Conservation (phyloP, 176 grass and related monocot species). For the Carex pumila region DNA sequence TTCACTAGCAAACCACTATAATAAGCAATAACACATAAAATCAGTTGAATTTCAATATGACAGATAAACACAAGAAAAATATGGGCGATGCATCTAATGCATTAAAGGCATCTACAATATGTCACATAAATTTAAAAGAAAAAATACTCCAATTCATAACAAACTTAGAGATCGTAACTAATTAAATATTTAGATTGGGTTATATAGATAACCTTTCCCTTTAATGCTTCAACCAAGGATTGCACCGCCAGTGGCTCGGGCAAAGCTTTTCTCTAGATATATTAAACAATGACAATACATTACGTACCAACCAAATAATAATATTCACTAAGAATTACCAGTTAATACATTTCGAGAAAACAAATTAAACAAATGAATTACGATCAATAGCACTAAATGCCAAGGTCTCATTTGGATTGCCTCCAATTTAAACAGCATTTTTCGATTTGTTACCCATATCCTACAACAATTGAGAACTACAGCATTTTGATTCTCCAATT, state of each 20-base stretch:
- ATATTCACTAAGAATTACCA: neutral
- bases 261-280: constrained; percentile 61
- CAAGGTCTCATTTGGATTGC: constrained; percentile 33
- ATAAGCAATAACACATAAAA: constrained; percentile 12
- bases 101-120: constrained; percentile 68
- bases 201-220: constrained; percentile 61
- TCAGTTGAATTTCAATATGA: neutral
- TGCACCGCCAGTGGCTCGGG: constrained; percentile 44
- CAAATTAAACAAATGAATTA: constrained; percentile 54
- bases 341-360: neutral
- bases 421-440: constrained; percentile 57
- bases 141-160: neutral
- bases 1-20: constrained; percentile 1
- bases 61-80: neutral
- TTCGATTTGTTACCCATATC: constrained; percentile 64
- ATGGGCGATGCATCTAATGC: constrained; percentile 65
- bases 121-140: constrained; percentile 8
- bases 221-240: constrained; percentile 53
- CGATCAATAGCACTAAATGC: constrained; percentile 44
- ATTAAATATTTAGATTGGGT: constrained; percentile 18
- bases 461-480: constrained; percentile 18
- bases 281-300: neutral
- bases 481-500: no score
- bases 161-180: neutral
- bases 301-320: neutral